Evolutionary conservation across 176 grass and related monocot species (phyloP), one percentile per base, ranked within the genome.

Genomic region (Saccharum officinarum): DNA sequence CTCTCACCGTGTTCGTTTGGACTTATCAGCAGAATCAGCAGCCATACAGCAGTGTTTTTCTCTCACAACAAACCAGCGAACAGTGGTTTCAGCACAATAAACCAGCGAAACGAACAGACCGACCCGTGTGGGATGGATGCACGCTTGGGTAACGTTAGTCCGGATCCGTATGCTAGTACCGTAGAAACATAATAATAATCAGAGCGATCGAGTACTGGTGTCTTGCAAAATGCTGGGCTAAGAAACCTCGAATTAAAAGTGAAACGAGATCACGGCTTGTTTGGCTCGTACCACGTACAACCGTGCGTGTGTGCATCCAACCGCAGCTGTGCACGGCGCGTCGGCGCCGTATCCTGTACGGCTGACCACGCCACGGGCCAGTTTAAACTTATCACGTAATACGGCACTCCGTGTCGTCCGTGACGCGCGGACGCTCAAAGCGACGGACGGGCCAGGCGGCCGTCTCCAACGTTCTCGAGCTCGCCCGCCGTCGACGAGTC

Each of bases 311-410:
- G 8, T 54, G 14, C 45, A 28, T 28, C 28, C 28, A 54, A 31
- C 25, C 1, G 13, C 3, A 4, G 59, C 8, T 25, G n/a, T 11
- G 59, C 59, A 61, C 59, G 59, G 59, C 54, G 54, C 54, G 20
- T 57, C 71, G 41, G 71, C 45, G 72, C 45, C 26, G 42, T 74
- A 47, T 66, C 77, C 25, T 31, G 40, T 79, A 73, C 80, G 31
- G 11, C 26, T 20, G 50, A 9, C 36, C 2, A 28, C 2, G 34
- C 80, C 68, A 31, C 14, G 38, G 18, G 8, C 14, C 22, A 15
- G 64, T 30, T 17, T 71, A 41, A 11, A 0, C 3, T 13, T 59
- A n/a, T n/a, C 54, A 59, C 54, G 50, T 20, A 10, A 8, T 23
- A 60, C 57, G 4, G 22, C 57, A 10, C 57, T 16, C 28, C 71